Base-by-base conservation (phyloP, 1,139 yeast species). In the Nakaseomyces delphensis region DNA sequence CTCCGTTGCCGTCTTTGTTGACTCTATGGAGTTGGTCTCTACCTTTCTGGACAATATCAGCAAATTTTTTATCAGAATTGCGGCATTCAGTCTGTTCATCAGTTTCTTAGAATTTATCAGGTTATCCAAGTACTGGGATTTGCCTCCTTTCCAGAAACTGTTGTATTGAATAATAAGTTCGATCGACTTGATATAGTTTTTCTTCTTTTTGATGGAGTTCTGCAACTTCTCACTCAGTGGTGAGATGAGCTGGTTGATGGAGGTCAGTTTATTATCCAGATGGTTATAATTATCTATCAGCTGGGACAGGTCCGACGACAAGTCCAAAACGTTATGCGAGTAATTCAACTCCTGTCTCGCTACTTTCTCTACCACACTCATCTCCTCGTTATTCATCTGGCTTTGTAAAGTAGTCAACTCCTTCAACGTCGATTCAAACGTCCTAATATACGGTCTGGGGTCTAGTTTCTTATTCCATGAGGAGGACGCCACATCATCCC, bases 361-460 rank as follows among this genome's bases (percentile, higher is more conserved):
- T 0, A 82, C 87, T 23, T 75, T 77, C 27, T 65, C 66, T 39
- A 74, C 82, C 24, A 78, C 67, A 13, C 63, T 65, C 1, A 62
- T 65, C 48, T 75, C 77, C 45, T 70, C 71, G 10, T 62, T 59
- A 6, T 66, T 60, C 1, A 87, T 77, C 39, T 79, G 79, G 1
- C 69, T 69, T 40, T 71, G 71, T 38, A 87, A 63, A 40, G 70
- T 70, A 53, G 79, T 76, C 48, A 86, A 66, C 56, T 85, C 93
- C 43, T 79, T 71, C 38, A 87, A 67, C 1, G 93, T 86, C 1
- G 91, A 78, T 62, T 89, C 97, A 62, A 91, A 89, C 0, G 96
- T 85, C 55, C 96, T 74, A 43, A 91, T 91, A 59, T 85, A 89
- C 1, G 98, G 98, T 53, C 85, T 87, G 1, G 98, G 96, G 59